Base-by-base conservation (phyloP, 352 stramenopile species). In the Phytophthora constricta region DNA sequence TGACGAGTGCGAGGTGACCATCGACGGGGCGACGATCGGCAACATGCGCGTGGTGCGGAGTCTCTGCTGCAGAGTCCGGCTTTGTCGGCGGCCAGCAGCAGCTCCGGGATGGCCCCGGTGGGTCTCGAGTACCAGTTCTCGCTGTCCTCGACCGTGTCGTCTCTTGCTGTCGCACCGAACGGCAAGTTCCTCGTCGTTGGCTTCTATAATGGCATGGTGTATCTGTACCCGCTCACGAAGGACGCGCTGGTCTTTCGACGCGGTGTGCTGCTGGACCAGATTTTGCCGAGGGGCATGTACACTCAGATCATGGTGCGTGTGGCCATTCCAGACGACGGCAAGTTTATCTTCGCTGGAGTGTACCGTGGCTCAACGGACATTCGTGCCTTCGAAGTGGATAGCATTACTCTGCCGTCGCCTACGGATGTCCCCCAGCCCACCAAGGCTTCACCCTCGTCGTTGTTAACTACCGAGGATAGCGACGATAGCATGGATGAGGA, bases 281-380 rank as follows among this genome's bases (percentile, higher is more conserved):
- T 95, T 58, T 80, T 87, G 19, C 77, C 87, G 17, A 79, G 86
- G 4, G 86, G 82, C 51, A 90, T 95, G 79, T 93, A 94, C 62
- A 95, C 86, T 11, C 82, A 92, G 70, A 77, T 95, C 7, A 91
- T 90, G 72, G 80, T 95, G 39, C 86, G 84, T 9, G 86, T 95
- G 4, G 70, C 85, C 3, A 74, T 95, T 51, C 86, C 86, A 0
- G 78, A 90, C 3, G 83, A 95, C 50, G 86, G 86, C 47, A 89
- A 86, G 50, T 96, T 95, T 57, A 93, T 95, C 56, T 96, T 96
- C 52, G 88, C 88, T 4, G 88, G 88, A 3, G 86, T 96, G 0
- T 95, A 96, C 52, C 82, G 86, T 22, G 88, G 88, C 10, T 95
- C 88, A 17, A 96, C 85, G n/a, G 88, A 95, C 51, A 95, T 96